phyloP scores from a whole-genome alignment of 73 alveolate species.

The Paraurostyla sp. region DNA sequence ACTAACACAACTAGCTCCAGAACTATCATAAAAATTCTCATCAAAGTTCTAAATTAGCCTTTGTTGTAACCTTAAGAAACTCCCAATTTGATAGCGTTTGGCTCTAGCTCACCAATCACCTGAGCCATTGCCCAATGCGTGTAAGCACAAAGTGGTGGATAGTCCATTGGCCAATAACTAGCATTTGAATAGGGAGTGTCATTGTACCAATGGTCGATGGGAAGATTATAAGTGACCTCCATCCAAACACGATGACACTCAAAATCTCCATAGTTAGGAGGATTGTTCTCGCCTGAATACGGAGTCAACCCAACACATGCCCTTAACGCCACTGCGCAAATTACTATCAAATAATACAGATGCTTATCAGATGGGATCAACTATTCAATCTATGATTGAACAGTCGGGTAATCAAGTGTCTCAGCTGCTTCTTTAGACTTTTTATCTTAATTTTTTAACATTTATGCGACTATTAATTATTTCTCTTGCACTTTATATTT shows the following conservation, averaged over 20 bases:
- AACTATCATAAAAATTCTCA: constrained; percentile 81
- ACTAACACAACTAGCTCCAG: constrained; percentile 65
- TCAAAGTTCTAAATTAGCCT: constrained; percentile 76
- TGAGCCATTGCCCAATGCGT: constrained; percentile 86
- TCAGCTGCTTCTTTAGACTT: no score
- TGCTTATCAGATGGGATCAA: no score
- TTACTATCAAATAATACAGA: background rate
- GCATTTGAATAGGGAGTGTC: constrained; percentile 72
- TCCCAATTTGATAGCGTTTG: constrained; percentile 81
- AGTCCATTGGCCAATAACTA: constrained; percentile 97
- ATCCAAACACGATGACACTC: constrained; percentile 98
- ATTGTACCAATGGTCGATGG: constrained; percentile 87
- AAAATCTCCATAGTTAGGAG: constrained; percentile 94
- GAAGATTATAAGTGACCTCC: constrained; percentile 90
- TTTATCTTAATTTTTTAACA: no score
- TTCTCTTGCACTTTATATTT: no score
- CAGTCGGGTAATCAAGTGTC: no score
- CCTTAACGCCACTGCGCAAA: constrained; percentile 21
- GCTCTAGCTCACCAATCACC: constrained; percentile 63
- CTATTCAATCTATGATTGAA: no score
- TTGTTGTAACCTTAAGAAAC: constrained; percentile 87
- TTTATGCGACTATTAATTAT: no score
- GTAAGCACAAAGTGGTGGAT: constrained; percentile 98
- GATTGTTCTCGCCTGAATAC: constrained; percentile 83
- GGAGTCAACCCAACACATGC: constrained; percentile 75